Evolutionary conservation across 106 monocot genomes (phyloP), one percentile per base, ranked within the genome.

Genomic region (Phalaenopsis aphrodite): DNA sequence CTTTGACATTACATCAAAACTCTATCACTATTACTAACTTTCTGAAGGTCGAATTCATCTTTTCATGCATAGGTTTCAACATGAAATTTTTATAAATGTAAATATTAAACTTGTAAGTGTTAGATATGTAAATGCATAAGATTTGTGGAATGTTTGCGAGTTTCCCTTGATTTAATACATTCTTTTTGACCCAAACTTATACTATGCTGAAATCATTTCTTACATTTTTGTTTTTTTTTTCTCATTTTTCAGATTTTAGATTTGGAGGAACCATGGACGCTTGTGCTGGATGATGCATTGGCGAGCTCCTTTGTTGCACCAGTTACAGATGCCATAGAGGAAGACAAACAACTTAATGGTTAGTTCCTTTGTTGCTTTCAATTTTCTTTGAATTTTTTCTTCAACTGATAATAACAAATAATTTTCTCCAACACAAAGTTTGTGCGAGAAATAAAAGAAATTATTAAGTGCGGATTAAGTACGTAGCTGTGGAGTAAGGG

Each of bases 241-340:
- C 8, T 75, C 41, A 80, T 78, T 16, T 23, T 64, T 72, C 81
- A 99, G 98, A 85, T 99, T 78, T 39, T 91, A 55, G 84, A 85
- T 69, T 49, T 95, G 82, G 89, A 91, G 81, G 88, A 93, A 69
- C 84, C 90, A 69, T 99, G 98, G 98, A 95, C 94, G 82, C 85
- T 99, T 76, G 91, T 94, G 8, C 82, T 99, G 56, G 98, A 99
- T 81, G 98, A 99, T 87, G 93, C 89, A 56, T 45, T 99, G 81
- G 86, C 98, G 12, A 89, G 89, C 82, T 99, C 98, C 18, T 99
- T 99, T 84, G 76, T 99, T 80, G 84, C 92, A 18, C 92, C 92
- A 21, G 67, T 57, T 18, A 86, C 89, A 8, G 94, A 94, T 80
- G 45, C 89, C 16, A 79, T 99, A 8, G 91, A 91, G 84, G 94